phyloP scores from a whole-genome alignment of 495 filamentous ascomycete genomes.

The Podospora bellae-mahoneyi region DNA sequence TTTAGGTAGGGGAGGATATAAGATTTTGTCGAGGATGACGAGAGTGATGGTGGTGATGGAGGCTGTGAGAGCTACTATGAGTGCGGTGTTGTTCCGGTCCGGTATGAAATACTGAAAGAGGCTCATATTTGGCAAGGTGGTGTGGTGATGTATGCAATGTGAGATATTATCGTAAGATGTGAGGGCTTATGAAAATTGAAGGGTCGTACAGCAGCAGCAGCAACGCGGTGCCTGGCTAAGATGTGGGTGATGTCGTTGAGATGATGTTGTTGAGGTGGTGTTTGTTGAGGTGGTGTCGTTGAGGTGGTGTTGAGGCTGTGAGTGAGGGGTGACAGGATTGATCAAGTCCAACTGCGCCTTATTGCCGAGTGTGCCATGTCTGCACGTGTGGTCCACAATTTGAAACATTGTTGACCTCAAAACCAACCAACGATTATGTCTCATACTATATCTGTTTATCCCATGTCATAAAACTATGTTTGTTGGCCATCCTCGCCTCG shows the following conservation, averaged over 20 bases:
- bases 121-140: neutral
- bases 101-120: constrained; percentile 6
- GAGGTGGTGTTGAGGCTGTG: neutral
- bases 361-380: neutral
- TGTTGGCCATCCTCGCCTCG: neutral
- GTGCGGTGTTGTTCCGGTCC: constrained; percentile 2
- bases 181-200: neutral
- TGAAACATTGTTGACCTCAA: neutral
- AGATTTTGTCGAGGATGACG: constrained; percentile 28
- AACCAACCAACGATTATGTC: neutral
- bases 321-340: neutral
- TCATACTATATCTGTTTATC: neutral
- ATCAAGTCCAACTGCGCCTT: neutral
- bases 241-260: neutral
- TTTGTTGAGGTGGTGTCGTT: neutral
- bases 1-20: constrained; percentile 36
- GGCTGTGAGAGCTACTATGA: constrained; percentile 26
- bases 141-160: neutral
- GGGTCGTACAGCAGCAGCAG: neutral
- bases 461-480: neutral
- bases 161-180: neutral
- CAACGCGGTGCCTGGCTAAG: neutral
- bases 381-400: neutral
- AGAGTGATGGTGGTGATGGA: constrained; percentile 34
- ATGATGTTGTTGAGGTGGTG: neutral